Evolutionary conservation across 208 protist genomes (phyloP), one percentile per base, ranked within the genome.

Genomic region (Angomonas ambiguus): DNA sequence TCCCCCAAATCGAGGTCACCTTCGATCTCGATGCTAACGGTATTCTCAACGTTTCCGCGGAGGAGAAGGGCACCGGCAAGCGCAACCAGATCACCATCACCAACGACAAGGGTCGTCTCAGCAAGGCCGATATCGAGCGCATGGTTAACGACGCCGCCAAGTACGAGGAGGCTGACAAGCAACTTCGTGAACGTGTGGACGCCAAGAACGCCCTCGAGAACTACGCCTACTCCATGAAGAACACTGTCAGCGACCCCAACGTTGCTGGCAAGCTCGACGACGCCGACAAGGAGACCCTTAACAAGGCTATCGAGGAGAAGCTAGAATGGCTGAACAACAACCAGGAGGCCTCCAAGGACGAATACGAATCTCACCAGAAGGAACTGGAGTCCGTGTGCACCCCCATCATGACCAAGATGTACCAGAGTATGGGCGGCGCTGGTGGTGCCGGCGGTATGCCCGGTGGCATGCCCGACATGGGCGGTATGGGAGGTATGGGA

Each of bases 21-120:
- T 99, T 99, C 79, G 97, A 99, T 72, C 94, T 99, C 20, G 96
- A 99, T 75, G 96, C 93, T 63, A 98, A 99, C 80, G 96, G 97
- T 67, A 99, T 99, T 72, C 79, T 99, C 11, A 93, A 97, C 62
- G 98, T 99, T 0, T 78, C 75, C 31, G 98, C 98, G 0, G 71
- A 71, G 60, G 98, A 99, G 85, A 98, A 99, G 82, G 88, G 83
- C 0, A 97, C 94, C 1, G 97, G 96, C 57, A 98, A 98, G 70
- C 69, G 63, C 24, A 84, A 99, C 72, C 77, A 91, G 69, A 99
- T 99, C 80, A 98, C 92, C 25, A 99, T 99, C 81, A 98, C 87
- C 3, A 98, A 99, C 77, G 97, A 99, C 72, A 96, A 97, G 85
- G 97, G 97, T 62, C 86, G 94, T 49, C 91, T 99, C 24, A 88